Conservation (phyloP, 345 rosid genomes). For the Cardamine occulta region DNA sequence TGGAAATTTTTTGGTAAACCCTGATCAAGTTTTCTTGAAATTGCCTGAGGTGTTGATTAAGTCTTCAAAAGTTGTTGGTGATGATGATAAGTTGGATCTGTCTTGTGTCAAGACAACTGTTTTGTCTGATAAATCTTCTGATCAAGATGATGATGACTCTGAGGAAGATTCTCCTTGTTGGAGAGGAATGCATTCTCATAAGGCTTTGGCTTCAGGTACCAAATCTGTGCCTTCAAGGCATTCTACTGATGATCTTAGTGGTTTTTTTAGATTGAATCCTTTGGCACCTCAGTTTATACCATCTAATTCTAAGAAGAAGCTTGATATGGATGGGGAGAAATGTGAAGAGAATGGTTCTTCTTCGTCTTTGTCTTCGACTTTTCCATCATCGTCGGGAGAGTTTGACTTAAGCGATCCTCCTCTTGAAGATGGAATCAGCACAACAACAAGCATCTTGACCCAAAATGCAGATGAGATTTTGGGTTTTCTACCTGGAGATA, state of each 20-base stretch:
- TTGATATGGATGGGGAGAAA: conserved; percentile 33
- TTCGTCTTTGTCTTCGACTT: conserved; percentile 41
- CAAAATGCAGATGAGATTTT: conserved; percentile 16
- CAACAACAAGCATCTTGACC: conserved; percentile 12
- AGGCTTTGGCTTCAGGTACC: conserved; percentile 16
- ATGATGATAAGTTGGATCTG: conserved; percentile 34
- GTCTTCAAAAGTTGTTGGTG: conserved; percentile 19
- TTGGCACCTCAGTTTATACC: conserved; percentile 61
- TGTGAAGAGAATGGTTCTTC: conserved; percentile 31
- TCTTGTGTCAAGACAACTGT: conserved; percentile 25
- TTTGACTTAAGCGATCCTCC: conserved; percentile 11
- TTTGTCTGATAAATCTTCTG: conserved; percentile 38
- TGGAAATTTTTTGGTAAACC: conserved; percentile 1
- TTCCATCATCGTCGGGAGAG: conserved; percentile 39
- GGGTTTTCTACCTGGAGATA: conserved; percentile 33
- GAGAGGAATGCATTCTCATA: conserved; percentile 49
- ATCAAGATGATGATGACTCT: conserved; percentile 50
- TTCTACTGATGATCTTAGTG: conserved; percentile 41
- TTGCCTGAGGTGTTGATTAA: conserved; percentile 33
- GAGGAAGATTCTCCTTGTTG: conserved; percentile 78
- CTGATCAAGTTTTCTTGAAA: conserved; percentile 17
- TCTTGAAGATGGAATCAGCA: conserved; percentile 10
- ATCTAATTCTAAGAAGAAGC: conserved; percentile 41
- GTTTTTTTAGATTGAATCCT: conserved; percentile 49
- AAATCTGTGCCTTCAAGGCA: conserved; percentile 30